Base-by-base conservation (phyloP, 495 filamentous ascomycete genomes). In the Daldinia bambusicola region DNA sequence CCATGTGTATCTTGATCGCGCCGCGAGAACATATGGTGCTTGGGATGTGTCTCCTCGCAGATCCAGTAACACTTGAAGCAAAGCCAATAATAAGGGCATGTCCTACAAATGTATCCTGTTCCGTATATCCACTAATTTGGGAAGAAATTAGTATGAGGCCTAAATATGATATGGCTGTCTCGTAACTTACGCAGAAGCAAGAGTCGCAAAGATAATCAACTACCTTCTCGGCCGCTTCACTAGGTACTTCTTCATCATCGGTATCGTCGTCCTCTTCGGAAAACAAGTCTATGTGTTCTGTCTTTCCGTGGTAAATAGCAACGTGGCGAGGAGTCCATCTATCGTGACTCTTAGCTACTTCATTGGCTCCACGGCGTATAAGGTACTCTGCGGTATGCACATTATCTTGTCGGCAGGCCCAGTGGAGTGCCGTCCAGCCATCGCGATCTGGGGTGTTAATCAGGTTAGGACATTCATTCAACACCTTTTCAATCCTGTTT, bases 371-470 rank as follows among this genome's bases (percentile, higher is more conserved):
- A 32, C 66, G 38, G 4, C 51, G 30, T 13, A 77, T 38, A 4
- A 77, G 50, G 2, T n/a, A 9, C 22, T 57, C 62, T 16, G 68
- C 57, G 6, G 63, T 30, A 20, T 69, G 59, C 4, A 38, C 14
- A 2, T 48, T 45, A 7, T 58, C 50, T 10, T 52, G 50, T 31
- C 20, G 31, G 16, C 72, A 75, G 2, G 77, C 74, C 62, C 71
- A 75, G 45, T 75, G 70, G 1, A 79, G 53, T 3, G 77, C 69
- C 4, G 75, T 75, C 69, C 70, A 60, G 9, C 70, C 55, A 60
- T 67, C 71, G 13, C 20, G 63, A 7, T 65, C 53, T 30, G 69
- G 64, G 34, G 66, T 52, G 51, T 73, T 66, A 14, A 68, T 20
- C 26, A 66, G 32, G 13, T 59, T 55, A 4, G 63, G 63, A 14